Evolutionary conservation across 1,139 yeast species (phyloP).

Genomic region (Geotrichum europaeum): DNA sequence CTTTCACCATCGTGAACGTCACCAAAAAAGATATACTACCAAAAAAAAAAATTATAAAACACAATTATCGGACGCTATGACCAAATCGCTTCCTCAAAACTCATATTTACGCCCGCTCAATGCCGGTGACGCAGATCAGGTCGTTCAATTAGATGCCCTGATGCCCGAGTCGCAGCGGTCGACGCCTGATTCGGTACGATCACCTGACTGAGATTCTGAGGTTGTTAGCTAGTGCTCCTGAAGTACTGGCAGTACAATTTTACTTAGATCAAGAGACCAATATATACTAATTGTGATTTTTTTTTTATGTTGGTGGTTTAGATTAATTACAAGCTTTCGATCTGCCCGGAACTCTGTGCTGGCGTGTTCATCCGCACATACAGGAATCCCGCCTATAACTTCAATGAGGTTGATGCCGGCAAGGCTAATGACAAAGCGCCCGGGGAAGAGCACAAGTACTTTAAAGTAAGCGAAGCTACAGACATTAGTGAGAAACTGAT

Average conservation of each 20-base stretch:
- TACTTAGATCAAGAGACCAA: not conserved
- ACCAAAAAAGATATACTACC: not conserved
- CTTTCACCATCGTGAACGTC: not conserved
- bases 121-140: slow-evolving; percentile 21
- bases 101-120: slow-evolving; percentile 5
- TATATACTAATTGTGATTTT: not conserved
- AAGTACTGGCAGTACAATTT: not conserved
- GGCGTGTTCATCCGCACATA: slow-evolving; percentile 80
- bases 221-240: not conserved
- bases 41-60: not conserved
- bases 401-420: slow-evolving; percentile 19
- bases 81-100: slow-evolving; percentile 24
- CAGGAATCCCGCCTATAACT: slow-evolving; percentile 17
- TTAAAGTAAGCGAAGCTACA: slow-evolving; percentile 20
- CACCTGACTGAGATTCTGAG: not conserved
- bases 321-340: slow-evolving; percentile 56
- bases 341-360: slow-evolving; percentile 84
- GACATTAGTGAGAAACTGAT: slow-evolving; percentile 56
- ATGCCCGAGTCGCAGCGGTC: not conserved
- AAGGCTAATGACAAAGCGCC: slow-evolving; percentile 21
- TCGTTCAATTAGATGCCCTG: slow-evolving; percentile 5
- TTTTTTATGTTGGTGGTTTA: not conserved
- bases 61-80: not conserved
- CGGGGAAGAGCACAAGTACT: not conserved
- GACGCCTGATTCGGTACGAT: not conserved